Conservation (phyloP, 352 stramenopile species). For the Elongisporangium undulatum region DNA sequence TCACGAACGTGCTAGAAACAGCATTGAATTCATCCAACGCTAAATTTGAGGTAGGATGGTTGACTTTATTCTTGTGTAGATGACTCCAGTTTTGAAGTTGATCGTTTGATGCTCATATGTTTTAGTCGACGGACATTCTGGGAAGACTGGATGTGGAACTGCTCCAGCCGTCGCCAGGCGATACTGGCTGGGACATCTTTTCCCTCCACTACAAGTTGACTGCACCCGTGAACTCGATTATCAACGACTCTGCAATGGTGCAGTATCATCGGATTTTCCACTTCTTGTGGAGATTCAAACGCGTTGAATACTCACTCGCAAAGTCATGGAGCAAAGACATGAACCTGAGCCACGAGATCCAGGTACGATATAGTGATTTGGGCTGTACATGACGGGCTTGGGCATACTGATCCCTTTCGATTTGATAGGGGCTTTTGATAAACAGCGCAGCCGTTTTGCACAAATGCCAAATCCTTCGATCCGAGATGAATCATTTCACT, state of each 20-base stretch:
- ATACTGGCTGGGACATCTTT: slow-evolving; percentile 95
- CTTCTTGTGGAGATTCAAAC: slow-evolving; percentile 89
- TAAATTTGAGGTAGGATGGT: slow-evolving; percentile 83
- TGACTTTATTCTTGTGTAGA: neutral
- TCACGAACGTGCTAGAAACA: slow-evolving; percentile 93
- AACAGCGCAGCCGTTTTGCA: slow-evolving; percentile 78
- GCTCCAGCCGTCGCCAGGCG: slow-evolving; percentile 74
- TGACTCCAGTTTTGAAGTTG: neutral
- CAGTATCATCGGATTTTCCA: slow-evolving; percentile 90
- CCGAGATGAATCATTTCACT: slow-evolving; percentile 98
- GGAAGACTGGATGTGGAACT: slow-evolving; percentile 91
- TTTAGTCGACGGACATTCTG: slow-evolving; percentile 87
- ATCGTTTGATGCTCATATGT: neutral
- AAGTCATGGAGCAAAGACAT: slow-evolving; percentile 97
- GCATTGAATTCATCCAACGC: slow-evolving; percentile 95
- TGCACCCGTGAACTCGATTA: slow-evolving; percentile 85
- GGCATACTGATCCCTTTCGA: slow-evolving; percentile 14
- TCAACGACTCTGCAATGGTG: slow-evolving; percentile 80
- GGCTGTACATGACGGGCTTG: slow-evolving; percentile 4
- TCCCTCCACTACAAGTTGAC: slow-evolving; percentile 88
- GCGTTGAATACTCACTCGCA: slow-evolving; percentile 91
- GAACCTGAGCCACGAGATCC: slow-evolving; percentile 92
- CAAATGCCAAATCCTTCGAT: slow-evolving; percentile 92
- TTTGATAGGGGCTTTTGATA: slow-evolving; percentile 53
- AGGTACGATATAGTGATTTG: slow-evolving; percentile 30